Evolutionary conservation across 257 asterid genomes (phyloP).

Genomic region (Rehmannia glutinosa): DNA sequence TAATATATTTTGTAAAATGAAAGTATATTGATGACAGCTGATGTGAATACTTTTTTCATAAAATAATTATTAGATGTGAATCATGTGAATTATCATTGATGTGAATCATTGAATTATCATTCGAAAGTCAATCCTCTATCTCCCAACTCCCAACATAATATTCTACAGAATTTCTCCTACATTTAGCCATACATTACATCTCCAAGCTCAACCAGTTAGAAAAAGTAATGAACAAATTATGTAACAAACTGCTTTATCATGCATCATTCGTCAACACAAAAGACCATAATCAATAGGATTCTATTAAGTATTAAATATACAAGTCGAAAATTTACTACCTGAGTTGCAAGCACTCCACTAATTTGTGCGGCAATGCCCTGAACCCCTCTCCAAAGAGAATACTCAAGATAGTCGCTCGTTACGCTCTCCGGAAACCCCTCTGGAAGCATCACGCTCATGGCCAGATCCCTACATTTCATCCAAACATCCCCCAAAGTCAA

Average conservation of each 20-base stretch:
- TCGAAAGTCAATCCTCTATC: background rate
- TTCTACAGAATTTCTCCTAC: background rate
- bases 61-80: background rate
- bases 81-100: too few species aligned
- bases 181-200: background rate
- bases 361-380: constrained; percentile 96
- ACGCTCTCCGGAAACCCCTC: constrained; percentile 95
- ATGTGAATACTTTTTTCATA: background rate
- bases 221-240: too few species aligned
- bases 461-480: constrained; percentile 62
- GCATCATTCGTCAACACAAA: background rate
- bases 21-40: background rate
- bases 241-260: background rate
- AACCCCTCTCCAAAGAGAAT: constrained; percentile 97
- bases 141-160: background rate
- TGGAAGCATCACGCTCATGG: constrained; percentile 59
- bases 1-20: background rate
- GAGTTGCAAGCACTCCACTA: constrained; percentile 95
- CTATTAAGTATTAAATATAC: too few species aligned
- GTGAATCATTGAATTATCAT: too few species aligned
- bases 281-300: background rate
- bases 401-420: constrained; percentile 86
- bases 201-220: too few species aligned
- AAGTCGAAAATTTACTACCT: constrained; percentile 36
- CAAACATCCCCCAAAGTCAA: constrained; percentile 38